Base-by-base conservation (phyloP, 257 asterid genomes). In the Verbena officinalis region DNA sequence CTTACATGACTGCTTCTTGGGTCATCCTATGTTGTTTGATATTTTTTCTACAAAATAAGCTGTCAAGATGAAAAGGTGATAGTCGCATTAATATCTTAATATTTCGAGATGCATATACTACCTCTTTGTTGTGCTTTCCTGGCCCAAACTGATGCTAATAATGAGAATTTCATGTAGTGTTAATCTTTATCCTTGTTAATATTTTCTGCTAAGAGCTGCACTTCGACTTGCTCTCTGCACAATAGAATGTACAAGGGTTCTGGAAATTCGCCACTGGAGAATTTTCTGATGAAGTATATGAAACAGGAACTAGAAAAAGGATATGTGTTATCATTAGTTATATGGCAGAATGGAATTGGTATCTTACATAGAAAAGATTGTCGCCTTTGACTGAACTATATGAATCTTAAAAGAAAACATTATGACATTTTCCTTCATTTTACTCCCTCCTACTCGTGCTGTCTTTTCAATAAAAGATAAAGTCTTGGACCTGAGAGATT, bases 361-460 rank as follows among this genome's bases (percentile, higher is more conserved):
- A 40, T 50, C 50, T 27, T 40, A 5, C 17, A 24, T 51, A 30
- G 39, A 51, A 30, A 42, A 16, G 9, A 27, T 36, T 20, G 7
- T 36, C 38, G 57, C 55, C 15, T 55, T 63, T 48, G 9, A 23
- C 22, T 45, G 56, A 58, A 34, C 38, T n/a, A 40, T 55, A 55
- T 53, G 54, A 57, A 57, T 44, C 15, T 63, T 12, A 59, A 67
- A 76, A 62, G 20, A 57, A 31, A 30, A 49, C 19, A 10, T 39
- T 9, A 19, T 19, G 54, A 34, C 27, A 33, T 15, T 55, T 30
- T 45, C 38, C 20, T 49, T 33, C 31, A n/a, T 59, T 19, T 30
- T 42, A 12, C 53, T 59, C 12, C n/a, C 48, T 30, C 23, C 21
- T 13, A 22, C 14, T 24, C 57, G 8, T 40, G n/a, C n/a, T 44